Percentiles rank a stretch among this genome's conserved stretches.
These are phyloP conservation scores for Phytophthora kernoviae DNA, from an alignment of 352 stramenopile genomes.

Conservation along the genomic window DNA sequence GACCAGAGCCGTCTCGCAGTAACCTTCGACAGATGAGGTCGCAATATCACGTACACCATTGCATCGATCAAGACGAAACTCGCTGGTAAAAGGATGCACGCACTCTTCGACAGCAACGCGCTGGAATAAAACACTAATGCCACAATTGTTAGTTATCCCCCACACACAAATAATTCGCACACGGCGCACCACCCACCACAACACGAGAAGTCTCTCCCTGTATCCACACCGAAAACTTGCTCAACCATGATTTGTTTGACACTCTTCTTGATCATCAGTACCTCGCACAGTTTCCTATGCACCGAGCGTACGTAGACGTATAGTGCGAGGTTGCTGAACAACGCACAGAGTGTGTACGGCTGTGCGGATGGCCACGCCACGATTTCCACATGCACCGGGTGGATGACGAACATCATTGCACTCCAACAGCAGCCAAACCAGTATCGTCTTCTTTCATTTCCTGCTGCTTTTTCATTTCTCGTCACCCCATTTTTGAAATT, in stretches of 20 bases:
- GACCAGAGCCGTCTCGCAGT: slow-evolving; percentile 6
- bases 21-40: slow-evolving; percentile 9
- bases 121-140: slow-evolving; percentile 37
- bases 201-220: slow-evolving; percentile 17
- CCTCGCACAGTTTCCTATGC: slow-evolving; percentile 6
- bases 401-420: slow-evolving; percentile 54
- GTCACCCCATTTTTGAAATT: not conserved
- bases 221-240: slow-evolving; percentile 7
- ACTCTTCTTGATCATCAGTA: not conserved
- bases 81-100: slow-evolving; percentile 44
- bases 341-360: slow-evolving; percentile 58
- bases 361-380: slow-evolving; percentile 74
- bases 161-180: not conserved
- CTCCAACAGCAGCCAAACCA: slow-evolving; percentile 44
- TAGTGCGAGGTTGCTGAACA: slow-evolving; percentile 58
- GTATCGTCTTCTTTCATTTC: slow-evolving; percentile 2
- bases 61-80: slow-evolving; percentile 46
- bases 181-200: slow-evolving; percentile 11
- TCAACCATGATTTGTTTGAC: slow-evolving; percentile 1
- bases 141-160: not conserved
- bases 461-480: not conserved
- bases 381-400: slow-evolving; percentile 72
- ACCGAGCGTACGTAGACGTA: slow-evolving; percentile 30
- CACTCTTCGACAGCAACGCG: slow-evolving; percentile 65
- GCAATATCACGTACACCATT: slow-evolving; percentile 23